Evolutionary conservation across 805 yeast genomes (phyloP).

Genomic region (Kuraishia piskuri): DNA sequence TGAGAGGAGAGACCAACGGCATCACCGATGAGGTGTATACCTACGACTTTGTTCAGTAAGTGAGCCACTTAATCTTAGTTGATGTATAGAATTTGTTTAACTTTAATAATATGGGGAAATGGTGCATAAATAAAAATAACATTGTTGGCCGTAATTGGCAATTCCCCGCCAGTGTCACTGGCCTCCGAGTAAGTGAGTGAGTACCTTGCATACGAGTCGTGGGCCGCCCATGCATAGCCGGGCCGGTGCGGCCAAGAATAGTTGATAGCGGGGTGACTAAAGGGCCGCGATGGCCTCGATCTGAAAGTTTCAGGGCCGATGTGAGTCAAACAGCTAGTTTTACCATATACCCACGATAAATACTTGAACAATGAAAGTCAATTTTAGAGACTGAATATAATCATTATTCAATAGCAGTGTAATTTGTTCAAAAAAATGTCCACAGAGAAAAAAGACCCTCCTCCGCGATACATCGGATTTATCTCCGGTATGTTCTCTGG

Average conservation of each 20-base stretch:
- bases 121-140: too few species aligned
- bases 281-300: not conserved
- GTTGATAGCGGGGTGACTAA: not conserved
- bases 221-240: not conserved
- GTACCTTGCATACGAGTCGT: not conserved
- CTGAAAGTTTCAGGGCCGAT: not conserved
- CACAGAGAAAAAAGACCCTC: constrained; percentile 11
- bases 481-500: constrained; percentile 88
- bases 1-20: constrained; percentile 30
- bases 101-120: too few species aligned
- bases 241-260: not conserved
- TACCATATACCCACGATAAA: too few species aligned
- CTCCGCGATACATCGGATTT: constrained; percentile 62
- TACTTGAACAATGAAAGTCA: too few species aligned
- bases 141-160: too few species aligned
- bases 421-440: not conserved
- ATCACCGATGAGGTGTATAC: not conserved
- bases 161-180: too few species aligned
- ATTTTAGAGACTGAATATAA: too few species aligned
- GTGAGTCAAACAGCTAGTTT: not conserved
- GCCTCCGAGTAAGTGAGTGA: too few species aligned
- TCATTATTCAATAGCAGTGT: too few species aligned
- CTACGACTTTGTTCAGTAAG: not conserved
- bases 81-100: not conserved
- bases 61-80: not conserved